A percentile compares a stretch with the other conserved stretches of the same genome.
These are phyloP conservation scores for Apiospora phragmitis DNA, from an alignment of 2,329 filamentous ascomycete genomes.

Conservation along the genomic window DNA sequence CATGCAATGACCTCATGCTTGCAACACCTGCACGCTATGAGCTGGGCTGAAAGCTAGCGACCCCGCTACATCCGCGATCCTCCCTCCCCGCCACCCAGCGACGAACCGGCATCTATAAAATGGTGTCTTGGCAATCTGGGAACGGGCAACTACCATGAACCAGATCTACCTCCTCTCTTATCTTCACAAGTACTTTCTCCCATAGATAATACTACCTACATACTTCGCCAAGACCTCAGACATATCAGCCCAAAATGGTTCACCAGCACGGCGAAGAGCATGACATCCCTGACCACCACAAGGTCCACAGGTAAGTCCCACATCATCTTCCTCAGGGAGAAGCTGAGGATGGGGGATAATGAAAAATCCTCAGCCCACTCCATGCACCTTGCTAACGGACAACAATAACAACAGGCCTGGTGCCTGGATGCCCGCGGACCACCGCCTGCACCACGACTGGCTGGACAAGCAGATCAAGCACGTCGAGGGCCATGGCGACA, in stretches of 20 bases:
- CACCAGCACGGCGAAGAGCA: slow-evolving; percentile 51
- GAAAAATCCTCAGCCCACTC: not conserved
- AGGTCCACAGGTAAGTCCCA: slow-evolving; percentile 43
- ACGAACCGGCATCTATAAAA: not conserved
- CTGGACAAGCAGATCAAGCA: slow-evolving; percentile 57
- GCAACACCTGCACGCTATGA: not conserved
- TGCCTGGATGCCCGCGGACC: slow-evolving; percentile 64
- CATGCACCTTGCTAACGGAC: not conserved
- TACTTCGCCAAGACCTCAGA: not conserved
- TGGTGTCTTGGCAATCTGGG: slow-evolving; percentile 8
- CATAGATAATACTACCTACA: not conserved
- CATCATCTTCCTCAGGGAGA: not conserved
- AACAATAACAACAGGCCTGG: slow-evolving; percentile 36
- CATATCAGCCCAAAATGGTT: slow-evolving; percentile 40
- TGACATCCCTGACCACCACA: slow-evolving; percentile 50
- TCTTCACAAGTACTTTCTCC: not conserved
- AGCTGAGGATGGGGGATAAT: not conserved
- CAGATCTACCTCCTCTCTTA: not conserved
- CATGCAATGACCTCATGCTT: slow-evolving; percentile 4
- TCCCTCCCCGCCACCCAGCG: not conserved
- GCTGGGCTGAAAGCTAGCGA: not conserved
- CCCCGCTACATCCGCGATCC: not conserved
- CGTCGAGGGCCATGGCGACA: slow-evolving; percentile 48
- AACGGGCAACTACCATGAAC: not conserved
- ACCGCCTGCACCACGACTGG: slow-evolving; percentile 63